Evolutionary conservation across 495 filamentous ascomycete species (phyloP).

Genomic region (Hypoxylon fragiforme): DNA sequence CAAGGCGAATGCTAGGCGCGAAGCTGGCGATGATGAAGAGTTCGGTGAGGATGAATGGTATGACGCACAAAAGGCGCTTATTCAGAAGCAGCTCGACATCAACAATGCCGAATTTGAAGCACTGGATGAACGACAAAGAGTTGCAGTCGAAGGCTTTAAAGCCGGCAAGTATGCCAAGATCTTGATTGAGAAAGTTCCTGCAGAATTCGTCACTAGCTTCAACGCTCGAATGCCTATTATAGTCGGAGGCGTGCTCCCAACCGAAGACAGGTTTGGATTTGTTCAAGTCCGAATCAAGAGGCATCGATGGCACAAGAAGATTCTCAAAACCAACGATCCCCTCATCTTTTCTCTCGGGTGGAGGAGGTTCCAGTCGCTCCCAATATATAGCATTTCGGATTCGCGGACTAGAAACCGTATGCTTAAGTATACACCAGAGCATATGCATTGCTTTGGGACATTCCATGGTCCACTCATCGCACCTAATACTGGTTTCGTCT

Average conservation of each 20-base stretch:
- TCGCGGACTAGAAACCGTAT: slow-evolving; percentile 91
- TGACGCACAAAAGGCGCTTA: slow-evolving; percentile 88
- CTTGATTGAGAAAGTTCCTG: slow-evolving; percentile 82
- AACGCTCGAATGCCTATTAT: slow-evolving; percentile 83
- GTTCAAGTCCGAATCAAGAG: slow-evolving; percentile 95
- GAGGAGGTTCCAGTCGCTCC: slow-evolving; percentile 90
- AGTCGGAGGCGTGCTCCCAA: slow-evolving; percentile 84
- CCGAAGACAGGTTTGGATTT: slow-evolving; percentile 93
- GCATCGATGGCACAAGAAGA: slow-evolving; percentile 99
- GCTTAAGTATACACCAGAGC: slow-evolving; percentile 96
- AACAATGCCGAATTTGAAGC: slow-evolving; percentile 89
- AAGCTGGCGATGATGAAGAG: slow-evolving; percentile 65
- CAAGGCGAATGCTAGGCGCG: slow-evolving; percentile 68
- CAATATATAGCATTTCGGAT: slow-evolving; percentile 93
- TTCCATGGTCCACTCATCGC: slow-evolving; percentile 94
- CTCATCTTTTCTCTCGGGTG: slow-evolving; percentile 98
- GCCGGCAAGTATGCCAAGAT: slow-evolving; percentile 95
- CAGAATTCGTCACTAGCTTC: slow-evolving; percentile 90
- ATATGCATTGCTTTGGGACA: slow-evolving; percentile 96
- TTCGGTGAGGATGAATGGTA: slow-evolving; percentile 99
- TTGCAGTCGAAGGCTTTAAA: slow-evolving; percentile 82
- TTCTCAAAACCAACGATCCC: slow-evolving; percentile 95
- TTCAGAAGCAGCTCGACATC: slow-evolving; percentile 93
- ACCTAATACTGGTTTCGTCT: slow-evolving; percentile 93
- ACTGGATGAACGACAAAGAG: slow-evolving; percentile 77